These are phyloP conservation scores for Senna tora DNA, from an alignment of 306 rosid genomes.

Conservation along the genomic window DNA sequence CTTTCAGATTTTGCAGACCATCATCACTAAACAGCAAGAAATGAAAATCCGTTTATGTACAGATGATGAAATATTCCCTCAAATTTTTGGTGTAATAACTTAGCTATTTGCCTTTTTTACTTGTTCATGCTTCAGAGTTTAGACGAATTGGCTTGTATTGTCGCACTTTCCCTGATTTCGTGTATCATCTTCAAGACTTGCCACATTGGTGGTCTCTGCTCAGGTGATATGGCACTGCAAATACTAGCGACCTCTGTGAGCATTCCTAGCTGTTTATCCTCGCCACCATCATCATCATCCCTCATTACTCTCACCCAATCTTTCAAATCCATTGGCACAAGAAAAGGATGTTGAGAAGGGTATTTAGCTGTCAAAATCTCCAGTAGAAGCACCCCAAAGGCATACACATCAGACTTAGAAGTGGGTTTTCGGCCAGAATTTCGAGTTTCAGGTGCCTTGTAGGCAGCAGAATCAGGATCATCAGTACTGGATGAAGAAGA, in stretches of 20 bases:
- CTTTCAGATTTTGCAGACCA: constrained; percentile 34
- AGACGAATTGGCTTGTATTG: constrained; percentile 42
- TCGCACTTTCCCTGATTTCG: constrained; percentile 79
- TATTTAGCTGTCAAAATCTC: constrained; percentile 94
- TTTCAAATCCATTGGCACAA: constrained; percentile 67
- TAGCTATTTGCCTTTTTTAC: constrained; percentile 9
- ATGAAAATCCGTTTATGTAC: constrained; percentile 30
- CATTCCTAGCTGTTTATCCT: constrained; percentile 76
- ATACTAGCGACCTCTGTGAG: constrained; percentile 91
- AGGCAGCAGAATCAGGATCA: constrained; percentile 65
- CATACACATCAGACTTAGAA: constrained; percentile 71
- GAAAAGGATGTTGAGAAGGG: constrained; percentile 81
- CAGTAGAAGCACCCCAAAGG: constrained; percentile 75
- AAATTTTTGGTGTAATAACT: background rate
- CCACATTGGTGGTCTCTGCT: constrained; percentile 96
- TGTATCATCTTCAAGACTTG: constrained; percentile 88
- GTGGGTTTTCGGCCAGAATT: constrained; percentile 58
- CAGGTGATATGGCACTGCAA: constrained; percentile 81
- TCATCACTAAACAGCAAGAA: constrained; percentile 15
- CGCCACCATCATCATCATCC: constrained; percentile 67
- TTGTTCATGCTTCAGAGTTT: constrained; percentile 13
- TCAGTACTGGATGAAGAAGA: constrained; percentile 56
- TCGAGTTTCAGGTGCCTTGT: constrained; percentile 75
- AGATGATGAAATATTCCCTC: constrained; percentile 35
- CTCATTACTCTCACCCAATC: constrained; percentile 88